Conservation (phyloP, 1,284 basidiomycete species). For the Cryptococcus sp. region DNA sequence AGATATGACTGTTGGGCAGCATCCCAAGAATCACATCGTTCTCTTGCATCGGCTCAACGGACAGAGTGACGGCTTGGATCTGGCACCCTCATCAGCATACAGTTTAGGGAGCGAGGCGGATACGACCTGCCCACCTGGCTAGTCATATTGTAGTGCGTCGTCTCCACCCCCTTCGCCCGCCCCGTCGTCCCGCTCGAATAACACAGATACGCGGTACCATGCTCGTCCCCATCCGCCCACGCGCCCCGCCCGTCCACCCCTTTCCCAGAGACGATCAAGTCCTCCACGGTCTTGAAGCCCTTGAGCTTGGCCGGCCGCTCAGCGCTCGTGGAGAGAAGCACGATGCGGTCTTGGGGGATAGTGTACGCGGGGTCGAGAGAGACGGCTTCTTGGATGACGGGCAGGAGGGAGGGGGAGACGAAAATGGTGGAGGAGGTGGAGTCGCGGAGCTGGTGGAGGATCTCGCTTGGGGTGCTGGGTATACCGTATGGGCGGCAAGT, state of each 20-base stretch:
- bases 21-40: conserved; percentile 59
- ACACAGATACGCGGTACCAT: conserved; percentile 55
- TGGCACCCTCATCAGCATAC: not conserved
- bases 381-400: conserved; percentile 29
- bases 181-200: conserved; percentile 61
- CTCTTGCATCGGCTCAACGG: conserved; percentile 28
- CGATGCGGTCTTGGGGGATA: conserved; percentile 21
- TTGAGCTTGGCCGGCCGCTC: conserved; percentile 15
- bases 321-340: conserved; percentile 27
- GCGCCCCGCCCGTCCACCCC: conserved; percentile 10
- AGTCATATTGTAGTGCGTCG: conserved; percentile 64
- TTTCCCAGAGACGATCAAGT: conserved; percentile 20
- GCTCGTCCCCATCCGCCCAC: conserved; percentile 17
- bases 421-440: conserved; percentile 59
- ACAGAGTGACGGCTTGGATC: conserved; percentile 31
- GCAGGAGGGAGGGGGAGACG: conserved; percentile 56
- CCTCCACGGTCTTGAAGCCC: conserved; percentile 18
- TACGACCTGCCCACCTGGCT: conserved; percentile 27
- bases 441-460: conserved; percentile 52
- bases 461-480: conserved; percentile 38
- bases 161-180: conserved; percentile 52
- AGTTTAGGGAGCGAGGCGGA: too few relatives aligned
- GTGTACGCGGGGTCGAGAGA: conserved; percentile 13
- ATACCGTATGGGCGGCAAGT: not conserved
- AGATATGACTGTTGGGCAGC: conserved; percentile 56